Base-by-base conservation (phyloP, 371 early-diverging fungal genomes). In the Mucor plumbeus region DNA sequence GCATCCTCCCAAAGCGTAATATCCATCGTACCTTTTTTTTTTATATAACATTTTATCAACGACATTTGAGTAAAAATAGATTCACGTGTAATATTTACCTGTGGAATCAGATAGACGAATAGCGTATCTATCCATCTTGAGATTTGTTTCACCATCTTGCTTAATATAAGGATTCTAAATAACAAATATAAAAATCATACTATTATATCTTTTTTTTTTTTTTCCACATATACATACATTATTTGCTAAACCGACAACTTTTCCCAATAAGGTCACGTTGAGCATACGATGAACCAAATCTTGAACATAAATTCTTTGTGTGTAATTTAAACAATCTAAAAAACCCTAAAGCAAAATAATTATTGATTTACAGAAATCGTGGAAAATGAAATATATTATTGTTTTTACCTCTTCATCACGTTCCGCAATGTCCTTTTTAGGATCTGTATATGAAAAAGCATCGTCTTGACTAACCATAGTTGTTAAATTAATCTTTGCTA, bases 1-100 rank as follows among this genome's bases (percentile, higher is more conserved):
- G 72, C 66, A 33, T 73, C 63, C 38, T 78, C 81, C 81, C 82
- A 82, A 10, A 82, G 61, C 13, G 79, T 79, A 40, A 82, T 68
- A 50, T 82, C 79, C 34, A 74, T 75, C 19, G 65, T 67, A 6
- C 71, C 81, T 76, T 34, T 15, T 26, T 19, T 26, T 26, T 1
- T 26, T 1, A 1, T 26, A 1, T 26, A 26, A 26, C n/a, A 26
- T 26, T 26, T 26, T 3, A 26, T 1, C 26, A 31, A 59, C 26
- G 59, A 54, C 15, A 31, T 14, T 19, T 59, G 39, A 3, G 9
- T 57, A 65, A 40, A 53, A 61, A 63, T 63, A 63, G 69, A 59
- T 59, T 43, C 58, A 65, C 58, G 50, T 61, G 66, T 54, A 31
- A 38, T 56, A 38, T 38, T 64, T 73, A 74, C 77, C 78, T 59